These are phyloP conservation scores for Danielia oregonensis DNA, from an alignment of 805 yeast genomes.

Conservation along the genomic window DNA sequence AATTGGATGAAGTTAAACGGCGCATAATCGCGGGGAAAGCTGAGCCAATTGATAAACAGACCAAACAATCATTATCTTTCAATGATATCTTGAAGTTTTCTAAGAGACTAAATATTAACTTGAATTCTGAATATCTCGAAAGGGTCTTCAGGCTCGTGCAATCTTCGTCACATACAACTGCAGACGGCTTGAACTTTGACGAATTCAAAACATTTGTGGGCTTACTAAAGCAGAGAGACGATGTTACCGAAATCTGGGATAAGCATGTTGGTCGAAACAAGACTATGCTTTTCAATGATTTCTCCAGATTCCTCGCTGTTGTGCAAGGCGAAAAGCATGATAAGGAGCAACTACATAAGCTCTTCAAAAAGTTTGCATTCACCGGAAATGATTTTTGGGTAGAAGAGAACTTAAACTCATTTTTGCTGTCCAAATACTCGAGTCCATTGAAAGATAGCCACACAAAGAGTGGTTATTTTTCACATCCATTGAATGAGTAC, in stretches of 20 bases:
- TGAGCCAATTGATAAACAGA: constrained; percentile 13
- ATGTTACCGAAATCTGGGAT: constrained; percentile 51
- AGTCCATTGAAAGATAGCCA: constrained; percentile 6
- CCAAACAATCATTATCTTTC: constrained; percentile 44
- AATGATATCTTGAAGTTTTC: constrained; percentile 67
- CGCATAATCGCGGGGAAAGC: constrained; percentile 23
- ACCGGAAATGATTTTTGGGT: constrained; percentile 13
- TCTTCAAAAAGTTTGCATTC: constrained; percentile 24
- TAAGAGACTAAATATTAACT: constrained; percentile 65
- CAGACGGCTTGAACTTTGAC: constrained; percentile 51
- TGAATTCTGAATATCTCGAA: constrained; percentile 50
- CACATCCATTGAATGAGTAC: constrained; percentile 74
- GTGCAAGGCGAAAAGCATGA: constrained; percentile 46
- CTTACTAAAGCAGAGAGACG: constrained; percentile 61
- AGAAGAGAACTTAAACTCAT: constrained; percentile 4
- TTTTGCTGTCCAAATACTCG: constrained; percentile 9
- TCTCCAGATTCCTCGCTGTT: constrained; percentile 38
- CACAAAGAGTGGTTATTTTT: constrained; percentile 19
- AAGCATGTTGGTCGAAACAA: constrained; percentile 18
- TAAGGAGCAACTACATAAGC: constrained; percentile 22
- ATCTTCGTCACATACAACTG: constrained; percentile 7
- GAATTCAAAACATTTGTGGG: constrained; percentile 77
- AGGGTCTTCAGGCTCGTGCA: constrained; percentile 48
- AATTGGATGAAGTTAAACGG: constrained; percentile 27
- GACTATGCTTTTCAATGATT: constrained; percentile 20